phyloP scores from a whole-genome alignment of 257 asterid species.

The Solanum appendiculatum region DNA sequence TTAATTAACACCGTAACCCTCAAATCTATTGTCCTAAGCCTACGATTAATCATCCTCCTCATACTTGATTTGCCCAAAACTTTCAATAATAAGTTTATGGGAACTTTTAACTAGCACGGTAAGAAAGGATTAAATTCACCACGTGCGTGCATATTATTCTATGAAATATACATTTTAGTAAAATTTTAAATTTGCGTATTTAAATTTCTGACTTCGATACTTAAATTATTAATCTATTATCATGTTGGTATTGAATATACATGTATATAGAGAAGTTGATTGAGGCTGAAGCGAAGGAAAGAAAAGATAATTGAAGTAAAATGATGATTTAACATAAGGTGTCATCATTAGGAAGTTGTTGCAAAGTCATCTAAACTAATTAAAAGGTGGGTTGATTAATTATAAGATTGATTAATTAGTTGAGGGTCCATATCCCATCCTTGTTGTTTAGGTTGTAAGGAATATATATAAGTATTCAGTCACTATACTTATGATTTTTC shows the following conservation, averaged over 20 bases:
- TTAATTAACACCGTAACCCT: background rate
- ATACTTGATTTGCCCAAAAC: background rate
- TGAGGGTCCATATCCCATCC: background rate
- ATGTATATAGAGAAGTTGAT: background rate
- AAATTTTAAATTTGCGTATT: background rate
- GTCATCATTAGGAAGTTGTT: constrained; percentile 4
- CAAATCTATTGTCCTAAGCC: background rate
- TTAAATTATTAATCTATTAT: background rate
- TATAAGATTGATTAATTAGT: background rate
- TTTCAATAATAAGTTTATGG: background rate
- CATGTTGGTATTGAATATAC: background rate
- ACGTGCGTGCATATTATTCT: background rate
- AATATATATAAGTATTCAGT: background rate
- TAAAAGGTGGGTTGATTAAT: background rate
- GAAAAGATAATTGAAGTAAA: background rate
- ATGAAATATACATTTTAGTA: background rate
- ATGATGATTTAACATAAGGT: background rate
- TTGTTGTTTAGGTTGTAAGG: background rate
- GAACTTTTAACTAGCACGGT: background rate
- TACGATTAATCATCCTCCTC: background rate
- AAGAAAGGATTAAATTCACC: background rate
- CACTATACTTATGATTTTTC: background rate
- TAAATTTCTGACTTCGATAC: background rate
- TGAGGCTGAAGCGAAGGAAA: background rate
- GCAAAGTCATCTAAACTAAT: background rate